Evolutionary conservation across 495 filamentous ascomycete genomes (phyloP).

Genomic region (Acidomyces sp.): DNA sequence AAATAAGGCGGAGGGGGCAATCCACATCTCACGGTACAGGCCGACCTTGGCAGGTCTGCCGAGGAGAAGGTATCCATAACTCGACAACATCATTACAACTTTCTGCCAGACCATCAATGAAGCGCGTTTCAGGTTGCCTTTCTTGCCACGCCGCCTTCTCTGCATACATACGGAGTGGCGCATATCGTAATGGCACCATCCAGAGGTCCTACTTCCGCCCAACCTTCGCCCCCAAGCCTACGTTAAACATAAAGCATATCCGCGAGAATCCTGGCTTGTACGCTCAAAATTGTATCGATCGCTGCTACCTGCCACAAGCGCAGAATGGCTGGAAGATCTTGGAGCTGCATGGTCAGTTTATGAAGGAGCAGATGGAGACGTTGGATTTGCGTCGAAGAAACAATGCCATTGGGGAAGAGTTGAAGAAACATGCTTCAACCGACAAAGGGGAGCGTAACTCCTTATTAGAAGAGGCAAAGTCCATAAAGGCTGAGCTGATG

Average conservation of each 20-base stretch:
- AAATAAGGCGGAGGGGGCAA: too few species aligned
- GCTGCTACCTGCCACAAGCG: conserved; percentile 65
- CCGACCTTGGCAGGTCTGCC: too few species aligned
- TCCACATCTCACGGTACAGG: too few species aligned
- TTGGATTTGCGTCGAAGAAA: conserved; percentile 43
- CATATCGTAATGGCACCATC: background rate
- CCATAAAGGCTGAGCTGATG: conserved; percentile 52
- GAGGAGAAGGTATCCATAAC: too few species aligned
- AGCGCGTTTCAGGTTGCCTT: too few species aligned
- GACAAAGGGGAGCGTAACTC: conserved; percentile 23
- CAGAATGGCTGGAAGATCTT: conserved; percentile 56
- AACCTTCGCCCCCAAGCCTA: conserved; percentile 66
- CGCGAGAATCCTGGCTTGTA: conserved; percentile 67
- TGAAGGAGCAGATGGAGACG: conserved; percentile 39
- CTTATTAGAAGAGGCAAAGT: conserved; percentile 52
- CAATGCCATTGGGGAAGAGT: conserved; percentile 34
- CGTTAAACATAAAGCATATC: conserved; percentile 76
- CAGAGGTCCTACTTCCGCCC: conserved; percentile 36
- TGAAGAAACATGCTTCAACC: conserved; percentile 22
- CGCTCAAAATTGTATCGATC: conserved; percentile 64
- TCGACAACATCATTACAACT: too few species aligned
- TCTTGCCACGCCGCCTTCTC: too few species aligned
- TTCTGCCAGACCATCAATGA: too few species aligned
- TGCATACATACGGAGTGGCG: conserved; percentile 1
- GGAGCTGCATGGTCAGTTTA: conserved; percentile 53